Percentiles rank a stretch among this genome's conserved stretches.
Evolutionary conservation across 2,329 filamentous ascomycete genomes (phyloP).

Genomic region (Colletotrichum sp.): DNA sequence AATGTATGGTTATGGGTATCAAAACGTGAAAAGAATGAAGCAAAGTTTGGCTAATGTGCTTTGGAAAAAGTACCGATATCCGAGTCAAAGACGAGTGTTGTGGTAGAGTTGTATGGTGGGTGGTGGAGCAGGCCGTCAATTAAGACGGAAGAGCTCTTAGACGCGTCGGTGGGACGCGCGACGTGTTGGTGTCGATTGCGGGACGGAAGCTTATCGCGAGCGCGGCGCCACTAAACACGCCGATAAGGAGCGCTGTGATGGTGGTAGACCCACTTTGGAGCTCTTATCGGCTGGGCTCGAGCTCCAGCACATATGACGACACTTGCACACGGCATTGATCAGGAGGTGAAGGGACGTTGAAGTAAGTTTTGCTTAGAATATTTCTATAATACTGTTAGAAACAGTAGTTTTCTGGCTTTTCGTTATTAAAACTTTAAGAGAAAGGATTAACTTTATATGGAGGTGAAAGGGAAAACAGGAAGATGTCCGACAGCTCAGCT

Average conservation of each 20-base stretch:
- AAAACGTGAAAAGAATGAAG: slow-evolving; percentile 1
- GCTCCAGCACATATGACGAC: background rate
- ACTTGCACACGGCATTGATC: background rate
- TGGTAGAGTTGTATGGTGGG: background rate
- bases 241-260: slow-evolving; percentile 3
- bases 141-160: slow-evolving; percentile 11
- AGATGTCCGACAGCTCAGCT: background rate
- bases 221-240: slow-evolving; percentile 13
- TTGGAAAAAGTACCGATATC: background rate
- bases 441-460: rapidly evolving
- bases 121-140: slow-evolving; percentile 13
- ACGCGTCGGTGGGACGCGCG: slow-evolving; percentile 16
- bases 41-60: background rate
- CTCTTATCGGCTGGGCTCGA: background rate
- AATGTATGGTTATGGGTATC: background rate
- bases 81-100: slow-evolving; percentile 14
- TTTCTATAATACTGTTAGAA: background rate
- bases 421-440: too few species aligned
- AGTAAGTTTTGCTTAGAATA: background rate
- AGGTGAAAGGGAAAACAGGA: background rate
- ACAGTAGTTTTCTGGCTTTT: too few species aligned
- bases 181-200: slow-evolving; percentile 11
- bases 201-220: slow-evolving; percentile 13
- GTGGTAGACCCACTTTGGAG: background rate
- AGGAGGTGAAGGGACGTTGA: background rate